These are phyloP conservation scores for Zygnema cylindricum DNA, from an alignment of 139 green algal genomes.

Conservation along the genomic window DNA sequence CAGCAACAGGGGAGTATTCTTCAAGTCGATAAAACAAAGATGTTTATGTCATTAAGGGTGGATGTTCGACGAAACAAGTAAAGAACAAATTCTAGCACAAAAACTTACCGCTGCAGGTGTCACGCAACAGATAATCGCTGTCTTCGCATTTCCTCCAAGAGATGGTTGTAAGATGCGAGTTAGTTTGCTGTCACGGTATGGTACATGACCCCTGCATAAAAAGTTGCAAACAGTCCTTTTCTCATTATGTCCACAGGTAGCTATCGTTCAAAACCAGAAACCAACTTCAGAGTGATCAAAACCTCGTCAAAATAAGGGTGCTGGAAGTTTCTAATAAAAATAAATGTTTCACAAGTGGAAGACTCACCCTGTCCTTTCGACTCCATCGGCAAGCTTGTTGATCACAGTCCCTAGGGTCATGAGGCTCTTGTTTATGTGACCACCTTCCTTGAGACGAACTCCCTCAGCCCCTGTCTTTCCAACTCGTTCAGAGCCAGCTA, in stretches of 20 bases:
- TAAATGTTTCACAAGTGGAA: too few species aligned
- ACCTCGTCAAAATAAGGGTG: too few species aligned
- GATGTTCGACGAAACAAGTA: too few species aligned
- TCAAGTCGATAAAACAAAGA: too few species aligned
- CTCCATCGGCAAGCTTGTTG: slow-evolving; percentile 91
- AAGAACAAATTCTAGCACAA: too few species aligned
- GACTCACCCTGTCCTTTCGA: slow-evolving; percentile 51
- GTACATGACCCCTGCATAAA: slow-evolving; percentile 64
- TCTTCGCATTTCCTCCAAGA: slow-evolving; percentile 94
- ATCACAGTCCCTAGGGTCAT: slow-evolving; percentile 81
- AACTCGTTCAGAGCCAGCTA: slow-evolving; percentile 89
- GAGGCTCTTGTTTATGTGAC: slow-evolving; percentile 85
- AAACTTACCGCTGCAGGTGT: slow-evolving; percentile 76
- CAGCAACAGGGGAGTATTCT: too few species aligned
- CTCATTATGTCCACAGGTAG: too few species aligned
- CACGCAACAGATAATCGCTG: slow-evolving; percentile 92
- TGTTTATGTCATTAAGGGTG: too few species aligned
- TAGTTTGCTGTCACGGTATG: slow-evolving; percentile 65
- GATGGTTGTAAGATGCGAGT: slow-evolving; percentile 79
- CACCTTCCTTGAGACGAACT: slow-evolving; percentile 91
- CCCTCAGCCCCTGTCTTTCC: slow-evolving; percentile 93
- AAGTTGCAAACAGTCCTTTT: too few species aligned
- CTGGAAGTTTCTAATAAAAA: too few species aligned
- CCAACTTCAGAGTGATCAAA: too few species aligned
- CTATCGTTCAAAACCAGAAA: too few species aligned